Percentiles rank a stretch among this genome's conserved stretches.
These are phyloP conservation scores for Bretschneidera sinensis DNA, from an alignment of 345 rosid genomes.

Conservation along the genomic window DNA sequence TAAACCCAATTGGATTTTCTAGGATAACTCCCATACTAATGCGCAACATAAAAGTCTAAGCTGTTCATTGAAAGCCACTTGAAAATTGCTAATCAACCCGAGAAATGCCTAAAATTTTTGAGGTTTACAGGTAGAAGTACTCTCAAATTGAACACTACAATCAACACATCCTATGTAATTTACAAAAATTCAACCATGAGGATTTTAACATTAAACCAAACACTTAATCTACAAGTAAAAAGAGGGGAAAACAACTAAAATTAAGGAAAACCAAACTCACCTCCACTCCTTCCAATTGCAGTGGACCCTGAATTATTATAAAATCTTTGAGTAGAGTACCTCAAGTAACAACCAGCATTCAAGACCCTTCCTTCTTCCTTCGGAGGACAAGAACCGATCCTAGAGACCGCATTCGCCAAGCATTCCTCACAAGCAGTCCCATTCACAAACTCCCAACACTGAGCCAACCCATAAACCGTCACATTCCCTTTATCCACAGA, in stretches of 20 bases:
- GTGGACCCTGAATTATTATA: conserved; percentile 50
- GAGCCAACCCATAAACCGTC: conserved; percentile 80
- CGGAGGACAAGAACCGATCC: conserved; percentile 43
- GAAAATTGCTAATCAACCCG: too few relatives aligned
- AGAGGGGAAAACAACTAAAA: not conserved
- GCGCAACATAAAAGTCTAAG: too few relatives aligned
- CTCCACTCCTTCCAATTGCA: conserved; percentile 26
- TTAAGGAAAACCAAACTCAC: conserved; percentile 23
- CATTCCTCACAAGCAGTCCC: conserved; percentile 46
- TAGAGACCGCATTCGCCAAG: conserved; percentile 37
- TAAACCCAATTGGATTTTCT: too few relatives aligned
- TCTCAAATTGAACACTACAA: too few relatives aligned
- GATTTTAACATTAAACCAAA: too few relatives aligned
- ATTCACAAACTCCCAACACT: conserved; percentile 70
- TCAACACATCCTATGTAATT: too few relatives aligned
- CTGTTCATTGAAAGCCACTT: too few relatives aligned
- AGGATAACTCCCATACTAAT: too few relatives aligned
- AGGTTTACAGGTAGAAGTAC: too few relatives aligned
- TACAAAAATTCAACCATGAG: too few relatives aligned
- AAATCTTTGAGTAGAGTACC: conserved; percentile 63
- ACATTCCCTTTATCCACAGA: conserved; percentile 43
- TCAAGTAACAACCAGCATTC: conserved; percentile 80
- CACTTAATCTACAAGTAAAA: too few relatives aligned
- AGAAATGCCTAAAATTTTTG: too few relatives aligned
- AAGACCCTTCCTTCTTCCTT: conserved; percentile 63